Evolutionary conservation across 805 yeast species (phyloP), one percentile per base, ranked within the genome.

Genomic region (Hemisphaericaspora nanyangensis): DNA sequence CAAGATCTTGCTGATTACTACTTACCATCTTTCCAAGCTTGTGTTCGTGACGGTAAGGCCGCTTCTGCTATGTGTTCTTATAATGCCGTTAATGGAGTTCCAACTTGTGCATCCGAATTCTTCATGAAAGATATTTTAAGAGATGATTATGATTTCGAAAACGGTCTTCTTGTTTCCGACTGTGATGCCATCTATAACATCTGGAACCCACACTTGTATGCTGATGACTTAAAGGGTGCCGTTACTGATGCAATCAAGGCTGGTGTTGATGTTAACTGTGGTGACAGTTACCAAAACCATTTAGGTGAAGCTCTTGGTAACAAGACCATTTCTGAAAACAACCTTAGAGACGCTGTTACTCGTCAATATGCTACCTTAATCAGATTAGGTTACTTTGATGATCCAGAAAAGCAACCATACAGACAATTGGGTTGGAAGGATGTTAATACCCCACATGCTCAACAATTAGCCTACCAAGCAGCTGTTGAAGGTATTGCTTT

Each of bases 401-500:
- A 27, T 30, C 19, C 32, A 5, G 6, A 16, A 30, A 11, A 15
- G 11, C 32, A 36, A 31, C 29, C 29, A 19, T 36, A 36, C 34
- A 36, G 39, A 36, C 16, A n/a, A 7, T 29, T 25, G 4, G 25
- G 22, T 12, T 36, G 39, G 39, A 36, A 39, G 24, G 42, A 39
- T 30, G 32, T 29, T 34, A 17, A 22, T 26, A 39, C 37, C 26
- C 34, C 38, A 18, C 27, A 34, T 17, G 37, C 42, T 25, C 19
- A 39, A n/a, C 25, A 22, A 18, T 34, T 34, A 17, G 42, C 42
- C 29, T 39, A 34, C 31, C 42, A 34, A 30, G 33, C 34, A 22
- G 44, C 44, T 16, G 32, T 34, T 37, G 44, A 40, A 37, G 44
- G 44, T 32, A 40, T 40, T 30, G 40, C 40, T 18, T 34, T 40